Evolutionary conservation across 2,329 filamentous ascomycete genomes (phyloP), one percentile per base, ranked within the genome.

Genomic region (Colletotrichum zoysiae): DNA sequence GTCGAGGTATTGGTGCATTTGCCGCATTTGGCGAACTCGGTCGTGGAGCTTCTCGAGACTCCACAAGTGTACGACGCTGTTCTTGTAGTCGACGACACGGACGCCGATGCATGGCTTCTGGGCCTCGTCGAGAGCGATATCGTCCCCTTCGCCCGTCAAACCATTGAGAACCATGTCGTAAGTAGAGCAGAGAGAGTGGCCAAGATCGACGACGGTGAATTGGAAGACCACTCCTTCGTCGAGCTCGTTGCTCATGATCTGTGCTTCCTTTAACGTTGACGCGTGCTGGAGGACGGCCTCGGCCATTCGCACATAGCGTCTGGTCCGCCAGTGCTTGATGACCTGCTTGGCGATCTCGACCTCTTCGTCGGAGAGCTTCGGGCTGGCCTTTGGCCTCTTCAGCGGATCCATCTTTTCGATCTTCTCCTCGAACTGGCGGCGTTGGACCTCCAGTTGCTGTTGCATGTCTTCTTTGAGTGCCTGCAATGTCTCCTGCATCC

Each of bases 111-210:
- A 98, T 4, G 96, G 96, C 81, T 98, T 98, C 57, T 88, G 89
- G 1, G 93, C 90, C 74, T 92, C 90, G 71, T 97, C 94, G 8
- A 99, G 87, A 23, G 92, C 91, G 42, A 92, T 85, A 77, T 97
- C 95, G 71, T 92, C 89, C 33, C 95, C 94, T 80, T 98, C 95
- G 12, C 92, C 90, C 0, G 93, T 92, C 53, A 98, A 91, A 26
- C 94, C 95, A 77, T 97, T 97, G 53, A 99, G 86, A 4, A 98
- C 95, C 82, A 99, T 92, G 81, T 99, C 96, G 82, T 99, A 99
- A 0, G 95, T 97, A 3, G 96, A 99, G 76, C 93, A 95, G 75
- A 97, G 88, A 30, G 91, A 91, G 78, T 99, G 95, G 1, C 96
- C 96, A 74, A 92, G 86, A 77, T 98, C 95, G 42, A 98, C 90